Evolutionary conservation across 2,329 filamentous ascomycete species (phyloP).

Genomic region (Orbilia brochopaga): DNA sequence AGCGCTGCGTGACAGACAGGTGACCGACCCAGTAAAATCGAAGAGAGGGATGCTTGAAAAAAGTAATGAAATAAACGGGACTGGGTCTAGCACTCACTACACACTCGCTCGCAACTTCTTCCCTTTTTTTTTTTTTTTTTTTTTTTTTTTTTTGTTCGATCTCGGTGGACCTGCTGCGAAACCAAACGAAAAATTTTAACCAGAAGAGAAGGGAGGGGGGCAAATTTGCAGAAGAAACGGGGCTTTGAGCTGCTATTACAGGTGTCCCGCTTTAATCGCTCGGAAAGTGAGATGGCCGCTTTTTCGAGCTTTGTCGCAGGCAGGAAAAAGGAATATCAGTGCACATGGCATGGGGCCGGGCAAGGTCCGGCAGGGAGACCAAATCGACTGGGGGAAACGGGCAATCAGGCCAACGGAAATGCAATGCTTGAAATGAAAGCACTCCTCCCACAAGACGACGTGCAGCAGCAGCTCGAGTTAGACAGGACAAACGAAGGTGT

Average conservation of each 20-base stretch:
- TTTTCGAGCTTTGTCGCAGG: constrained; percentile 40
- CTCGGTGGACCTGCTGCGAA: constrained; percentile 24
- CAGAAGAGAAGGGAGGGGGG: constrained; percentile 49
- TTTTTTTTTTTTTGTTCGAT: constrained; percentile 11
- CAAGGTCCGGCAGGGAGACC: constrained; percentile 47
- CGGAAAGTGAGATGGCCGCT: constrained; percentile 40
- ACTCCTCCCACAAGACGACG: constrained; percentile 24
- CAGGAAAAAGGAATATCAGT: constrained; percentile 48
- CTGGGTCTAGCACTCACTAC: neutral
- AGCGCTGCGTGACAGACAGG: constrained; percentile 49
- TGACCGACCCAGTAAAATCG: constrained; percentile 42
- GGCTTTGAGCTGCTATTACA: constrained; percentile 50
- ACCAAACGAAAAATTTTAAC: constrained; percentile 41
- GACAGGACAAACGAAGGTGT: neutral
- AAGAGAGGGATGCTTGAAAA: constrained; percentile 16
- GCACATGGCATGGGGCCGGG: constrained; percentile 39
- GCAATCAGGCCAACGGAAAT: constrained; percentile 38
- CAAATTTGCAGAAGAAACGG: constrained; percentile 40
- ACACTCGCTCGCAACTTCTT: constrained; percentile 11
- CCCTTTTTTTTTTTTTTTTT: constrained; percentile 6
- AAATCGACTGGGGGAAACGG: constrained; percentile 37
- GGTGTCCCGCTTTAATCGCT: constrained; percentile 51
- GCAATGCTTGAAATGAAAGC: constrained; percentile 27
- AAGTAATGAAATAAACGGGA: constrained; percentile 6
- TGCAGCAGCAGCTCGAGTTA: neutral